Conservation (phyloP, 140 eudicot species). For the Anethum foeniculum region DNA sequence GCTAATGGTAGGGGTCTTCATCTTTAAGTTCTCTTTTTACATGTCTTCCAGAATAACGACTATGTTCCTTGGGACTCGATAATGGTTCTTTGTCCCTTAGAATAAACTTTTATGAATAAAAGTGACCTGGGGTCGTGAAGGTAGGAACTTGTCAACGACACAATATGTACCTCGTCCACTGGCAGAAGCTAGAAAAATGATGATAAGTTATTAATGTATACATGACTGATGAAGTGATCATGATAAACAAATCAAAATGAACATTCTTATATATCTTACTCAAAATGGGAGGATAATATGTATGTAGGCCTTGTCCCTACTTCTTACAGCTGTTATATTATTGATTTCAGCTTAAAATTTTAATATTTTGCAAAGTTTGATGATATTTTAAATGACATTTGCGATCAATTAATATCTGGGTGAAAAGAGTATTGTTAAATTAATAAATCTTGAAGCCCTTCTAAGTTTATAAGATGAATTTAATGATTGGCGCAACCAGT, state of each 20-base stretch:
- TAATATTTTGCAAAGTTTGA: no score
- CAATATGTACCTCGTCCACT: no score
- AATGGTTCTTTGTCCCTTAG: neutral
- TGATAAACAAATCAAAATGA: neutral
- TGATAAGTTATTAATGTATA: neutral
- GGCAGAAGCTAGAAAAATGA: neutral
- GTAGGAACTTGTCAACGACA: neutral
- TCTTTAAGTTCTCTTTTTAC: no score
- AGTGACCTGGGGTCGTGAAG: neutral
- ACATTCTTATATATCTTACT: neutral
- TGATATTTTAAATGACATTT: neutral
- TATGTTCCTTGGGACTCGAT: neutral
- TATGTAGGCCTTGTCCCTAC: neutral
- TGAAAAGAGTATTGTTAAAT: neutral
- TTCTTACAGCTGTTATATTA: neutral
- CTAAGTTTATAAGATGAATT: no score
- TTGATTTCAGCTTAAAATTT: neutral
- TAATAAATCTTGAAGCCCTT: neutral
- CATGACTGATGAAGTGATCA: neutral
- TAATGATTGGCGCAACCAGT: neutral
- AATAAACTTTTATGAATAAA: no score
- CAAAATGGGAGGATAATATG: neutral
- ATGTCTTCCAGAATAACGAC: neutral
- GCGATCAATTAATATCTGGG: neutral
- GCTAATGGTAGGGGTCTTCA: neutral